These are phyloP conservation scores for Akanthomyces lecanii DNA, from an alignment of 2,329 filamentous ascomycete genomes.

Conservation along the genomic window DNA sequence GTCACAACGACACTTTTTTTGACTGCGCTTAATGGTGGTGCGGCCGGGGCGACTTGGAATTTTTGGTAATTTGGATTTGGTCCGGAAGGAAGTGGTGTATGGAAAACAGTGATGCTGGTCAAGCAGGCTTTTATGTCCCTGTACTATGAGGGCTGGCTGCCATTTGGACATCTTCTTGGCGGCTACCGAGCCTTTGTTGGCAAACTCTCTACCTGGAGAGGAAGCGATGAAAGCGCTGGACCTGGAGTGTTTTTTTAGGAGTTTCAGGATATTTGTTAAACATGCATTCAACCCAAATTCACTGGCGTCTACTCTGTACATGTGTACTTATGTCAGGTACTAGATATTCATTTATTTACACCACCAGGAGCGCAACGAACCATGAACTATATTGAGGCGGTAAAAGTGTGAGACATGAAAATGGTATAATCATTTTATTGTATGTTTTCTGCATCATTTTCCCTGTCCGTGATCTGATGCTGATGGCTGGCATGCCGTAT, in stretches of 20 bases:
- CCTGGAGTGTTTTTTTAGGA: slow-evolving; percentile 4
- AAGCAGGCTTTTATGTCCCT: neutral
- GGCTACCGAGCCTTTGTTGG: neutral
- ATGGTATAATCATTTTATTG: neutral
- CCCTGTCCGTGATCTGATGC: neutral
- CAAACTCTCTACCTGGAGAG: neutral
- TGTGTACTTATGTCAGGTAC: too few relatives aligned
- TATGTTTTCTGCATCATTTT: neutral
- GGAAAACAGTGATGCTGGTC: neutral
- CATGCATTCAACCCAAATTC: slow-evolving; percentile 2
- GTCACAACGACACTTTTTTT: slow-evolving; percentile 19
- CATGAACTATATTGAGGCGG: too few relatives aligned
- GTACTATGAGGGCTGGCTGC: slow-evolving; percentile 14
- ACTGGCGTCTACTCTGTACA: neutral
- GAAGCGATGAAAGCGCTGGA: slow-evolving; percentile 13
- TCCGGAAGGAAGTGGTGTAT: neutral
- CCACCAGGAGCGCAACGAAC: neutral
- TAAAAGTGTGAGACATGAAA: too few relatives aligned
- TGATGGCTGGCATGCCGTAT: slow-evolving; percentile 5
- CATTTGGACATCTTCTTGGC: slow-evolving; percentile 9
- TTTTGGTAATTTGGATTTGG: neutral
- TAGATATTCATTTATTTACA: too few relatives aligned
- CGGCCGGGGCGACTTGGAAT: slow-evolving; percentile 16
- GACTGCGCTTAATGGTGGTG: slow-evolving; percentile 17
- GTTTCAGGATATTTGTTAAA: slow-evolving; percentile 9